Conservation (phyloP, 805 yeast species). For the Kregervanrija fluxuum region DNA sequence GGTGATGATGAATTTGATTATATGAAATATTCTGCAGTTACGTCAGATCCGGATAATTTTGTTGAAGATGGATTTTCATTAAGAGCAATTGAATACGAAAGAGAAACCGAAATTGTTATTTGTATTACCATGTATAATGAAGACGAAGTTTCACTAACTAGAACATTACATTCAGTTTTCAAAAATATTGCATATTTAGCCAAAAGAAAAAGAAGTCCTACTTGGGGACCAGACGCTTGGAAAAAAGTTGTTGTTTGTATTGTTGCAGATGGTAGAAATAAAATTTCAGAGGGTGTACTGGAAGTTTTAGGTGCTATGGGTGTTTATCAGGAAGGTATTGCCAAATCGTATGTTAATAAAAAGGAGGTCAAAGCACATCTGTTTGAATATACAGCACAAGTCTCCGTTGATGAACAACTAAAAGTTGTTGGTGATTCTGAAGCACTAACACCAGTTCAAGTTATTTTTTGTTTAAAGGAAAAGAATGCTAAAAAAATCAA, state of each 20-base stretch:
- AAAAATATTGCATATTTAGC: constrained; percentile 84
- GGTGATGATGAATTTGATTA: constrained; percentile 90
- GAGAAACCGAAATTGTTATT: constrained; percentile 87
- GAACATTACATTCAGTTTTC: constrained; percentile 94
- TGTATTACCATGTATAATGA: constrained; percentile 98
- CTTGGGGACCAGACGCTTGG: constrained; percentile 98
- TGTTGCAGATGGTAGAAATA: constrained; percentile 91
- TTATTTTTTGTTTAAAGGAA: constrained; percentile 88
- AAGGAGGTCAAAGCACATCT: constrained; percentile 89
- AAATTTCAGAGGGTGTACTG: constrained; percentile 75
- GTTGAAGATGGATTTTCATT: constrained; percentile 73
- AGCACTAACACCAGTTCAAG: constrained; percentile 90
- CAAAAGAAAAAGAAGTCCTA: constrained; percentile 68
- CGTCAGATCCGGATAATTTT: constrained; percentile 86
- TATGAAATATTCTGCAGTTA: constrained; percentile 97
- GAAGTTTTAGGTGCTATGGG: constrained; percentile 93
- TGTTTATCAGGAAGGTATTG: constrained; percentile 94
- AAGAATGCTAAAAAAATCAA: constrained; percentile 88
- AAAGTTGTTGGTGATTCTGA: constrained; percentile 87
- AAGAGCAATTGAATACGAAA: constrained; percentile 75
- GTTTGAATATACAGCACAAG: constrained; percentile 94
- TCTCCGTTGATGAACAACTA: constrained; percentile 81
- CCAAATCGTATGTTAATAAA: constrained; percentile 88
- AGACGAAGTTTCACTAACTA: constrained; percentile 79
- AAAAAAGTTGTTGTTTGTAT: constrained; percentile 89